phyloP scores from a whole-genome alignment of 2,329 filamentous ascomycete genomes.

The Cladophialophora exuberans region DNA sequence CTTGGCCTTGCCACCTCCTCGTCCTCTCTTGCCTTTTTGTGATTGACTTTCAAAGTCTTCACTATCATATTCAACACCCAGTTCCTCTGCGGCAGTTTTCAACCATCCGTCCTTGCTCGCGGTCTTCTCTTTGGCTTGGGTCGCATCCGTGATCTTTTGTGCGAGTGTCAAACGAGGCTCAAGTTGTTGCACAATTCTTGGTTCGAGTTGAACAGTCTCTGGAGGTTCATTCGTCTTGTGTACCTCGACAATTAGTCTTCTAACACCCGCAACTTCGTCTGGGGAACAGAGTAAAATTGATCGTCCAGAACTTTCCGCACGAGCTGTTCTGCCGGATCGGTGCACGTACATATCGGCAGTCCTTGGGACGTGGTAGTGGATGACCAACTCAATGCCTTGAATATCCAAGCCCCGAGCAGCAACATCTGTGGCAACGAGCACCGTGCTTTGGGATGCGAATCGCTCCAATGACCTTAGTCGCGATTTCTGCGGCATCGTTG shows the following conservation, averaged over 20 bases:
- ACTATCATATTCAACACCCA: conserved; percentile 91
- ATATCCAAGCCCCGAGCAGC: conserved; percentile 94
- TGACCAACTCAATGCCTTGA: conserved; percentile 80
- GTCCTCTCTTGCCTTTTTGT: conserved; percentile 63
- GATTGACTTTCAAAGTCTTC: conserved; percentile 75
- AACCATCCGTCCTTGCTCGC: conserved; percentile 84
- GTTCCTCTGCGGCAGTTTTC: conserved; percentile 80
- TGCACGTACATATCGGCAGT: conserved; percentile 94
- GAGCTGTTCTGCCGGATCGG: conserved; percentile 89
- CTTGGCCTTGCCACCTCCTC: conserved; percentile 74
- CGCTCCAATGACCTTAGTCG: conserved; percentile 89
- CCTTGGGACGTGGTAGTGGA: conserved; percentile 95
- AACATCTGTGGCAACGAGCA: conserved; percentile 91
- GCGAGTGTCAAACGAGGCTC: conserved; percentile 77
- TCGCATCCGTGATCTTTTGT: conserved; percentile 84
- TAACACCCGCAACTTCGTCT: conserved; percentile 84
- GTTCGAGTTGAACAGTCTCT: conserved; percentile 76
- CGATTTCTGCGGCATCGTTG: conserved; percentile 93
- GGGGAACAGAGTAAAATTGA: conserved; percentile 89
- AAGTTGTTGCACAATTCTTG: conserved; percentile 74
- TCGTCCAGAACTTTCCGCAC: conserved; percentile 74
- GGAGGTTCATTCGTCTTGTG: conserved; percentile 58
- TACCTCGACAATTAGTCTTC: conserved; percentile 83
- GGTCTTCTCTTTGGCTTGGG: conserved; percentile 84
- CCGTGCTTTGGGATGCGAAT: conserved; percentile 68